Evolutionary conservation across 805 yeast species (phyloP), one percentile per base, ranked within the genome.

Genomic region (Metschnikowia koreensis): DNA sequence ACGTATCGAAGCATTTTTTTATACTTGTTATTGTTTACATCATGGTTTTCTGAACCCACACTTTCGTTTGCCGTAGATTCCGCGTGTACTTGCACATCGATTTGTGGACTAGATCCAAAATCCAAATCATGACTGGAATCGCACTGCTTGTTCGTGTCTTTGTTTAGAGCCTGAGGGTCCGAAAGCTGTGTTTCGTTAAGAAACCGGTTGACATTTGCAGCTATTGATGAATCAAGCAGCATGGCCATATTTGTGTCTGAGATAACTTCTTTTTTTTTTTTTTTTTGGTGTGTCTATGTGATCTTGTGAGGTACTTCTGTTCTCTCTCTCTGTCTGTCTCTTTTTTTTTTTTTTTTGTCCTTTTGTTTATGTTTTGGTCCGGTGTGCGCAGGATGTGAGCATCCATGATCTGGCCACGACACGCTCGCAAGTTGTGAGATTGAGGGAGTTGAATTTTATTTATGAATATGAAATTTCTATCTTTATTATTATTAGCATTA

Each of bases 1-100:
- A 61, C 48, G 54, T 73, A 74, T 51, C 65, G 67, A 37, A 73
- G 61, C 50, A 66, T 66, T 31, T 64, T 63, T 46, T 70, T 68
- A 54, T 70, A 74, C n/a, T 39, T 51, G 50, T 48, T 47, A 43
- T 48, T 42, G 38, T 49, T 49, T 7, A 34, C 34, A 27, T 52
- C 49, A 22, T 22, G 22, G 4, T 22, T 22, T 22, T 22, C 22
- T 2, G 17, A 16, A 22, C 29, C 27, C 26, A 37, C 40, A 10
- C 40, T 22, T 13, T 39, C 44, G 6, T 34, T 22, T 9, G 27
- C 31, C 16, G 33, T 15, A 5, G 46, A 37, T 29, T 28, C 39
- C 2, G 26, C 40, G 22, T 41, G 51, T 22, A 55, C 46, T 7
- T 33, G 22, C 31, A 57, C 41, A 47, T 55, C 46, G 38, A 57